Percentiles rank a stretch among this genome's conserved stretches.
phyloP scores from a whole-genome alignment of 164 flowering plant species.

The Kalanchoe fedtschenkoi region DNA sequence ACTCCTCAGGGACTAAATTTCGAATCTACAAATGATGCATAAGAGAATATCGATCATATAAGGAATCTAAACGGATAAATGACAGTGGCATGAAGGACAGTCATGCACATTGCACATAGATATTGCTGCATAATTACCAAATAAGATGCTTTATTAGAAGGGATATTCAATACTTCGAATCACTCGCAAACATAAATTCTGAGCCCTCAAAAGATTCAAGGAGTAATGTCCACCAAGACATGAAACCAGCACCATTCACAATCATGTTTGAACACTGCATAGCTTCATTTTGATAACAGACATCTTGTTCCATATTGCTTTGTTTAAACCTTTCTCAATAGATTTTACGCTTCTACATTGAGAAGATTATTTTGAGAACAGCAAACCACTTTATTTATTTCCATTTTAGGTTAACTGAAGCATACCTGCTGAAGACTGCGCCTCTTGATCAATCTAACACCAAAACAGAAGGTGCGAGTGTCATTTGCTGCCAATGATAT shows the following conservation, averaged over 20 bases:
- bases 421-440: constrained; percentile 72
- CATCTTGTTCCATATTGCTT: background rate
- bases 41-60: background rate
- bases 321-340: background rate
- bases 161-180: background rate
- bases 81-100: no score
- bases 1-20: constrained; percentile 64
- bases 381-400: background rate
- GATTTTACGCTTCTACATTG: no score
- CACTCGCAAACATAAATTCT: background rate
- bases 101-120: background rate
- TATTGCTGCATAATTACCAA: background rate
- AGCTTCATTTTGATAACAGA: background rate
- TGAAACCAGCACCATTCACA: background rate
- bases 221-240: background rate
- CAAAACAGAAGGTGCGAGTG: constrained; percentile 82
- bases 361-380: background rate
- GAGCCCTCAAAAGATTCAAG: background rate
- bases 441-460: constrained; percentile 77
- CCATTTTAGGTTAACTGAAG: background rate
- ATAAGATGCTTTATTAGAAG: background rate
- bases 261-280: background rate
- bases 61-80: no score
- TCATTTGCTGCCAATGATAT: constrained; percentile 70
- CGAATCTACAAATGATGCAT: constrained; percentile 36